phyloP scores from a whole-genome alignment of 1,139 yeast species.

The Blastobotrys proliferans region DNA sequence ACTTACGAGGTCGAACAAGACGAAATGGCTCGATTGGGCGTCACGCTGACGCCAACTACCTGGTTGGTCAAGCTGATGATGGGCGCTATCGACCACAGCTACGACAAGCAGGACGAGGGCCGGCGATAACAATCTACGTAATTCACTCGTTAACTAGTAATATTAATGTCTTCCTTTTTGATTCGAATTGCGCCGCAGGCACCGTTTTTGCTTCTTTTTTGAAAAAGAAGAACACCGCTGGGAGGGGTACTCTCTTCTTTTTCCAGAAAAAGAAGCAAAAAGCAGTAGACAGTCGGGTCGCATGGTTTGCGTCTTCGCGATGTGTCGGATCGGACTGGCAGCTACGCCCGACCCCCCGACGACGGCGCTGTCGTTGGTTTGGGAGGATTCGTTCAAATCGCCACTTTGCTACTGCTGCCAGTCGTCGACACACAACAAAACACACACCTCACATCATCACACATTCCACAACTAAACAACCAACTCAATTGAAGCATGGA shows the following conservation, averaged over 20 bases:
- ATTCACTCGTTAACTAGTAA: background rate
- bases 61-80: slow-evolving; percentile 34
- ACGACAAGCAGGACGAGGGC: slow-evolving; percentile 32
- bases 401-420: too few relatives aligned
- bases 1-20: slow-evolving; percentile 36
- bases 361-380: too few relatives aligned
- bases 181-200: background rate
- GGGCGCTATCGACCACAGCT: slow-evolving; percentile 33
- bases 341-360: too few relatives aligned
- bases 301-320: too few relatives aligned
- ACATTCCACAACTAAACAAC: background rate
- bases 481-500: slow-evolving; percentile 6
- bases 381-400: too few relatives aligned
- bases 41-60: slow-evolving; percentile 31
- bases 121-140: slow-evolving; percentile 6
- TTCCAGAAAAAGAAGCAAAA: too few relatives aligned
- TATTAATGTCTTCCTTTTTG: background rate
- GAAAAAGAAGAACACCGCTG: background rate
- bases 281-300: too few relatives aligned
- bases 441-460: too few relatives aligned
- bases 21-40: slow-evolving; percentile 33
- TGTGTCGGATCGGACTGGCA: too few relatives aligned
- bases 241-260: too few relatives aligned
- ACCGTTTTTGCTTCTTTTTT: too few relatives aligned
- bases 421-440: too few relatives aligned